phyloP scores from a whole-genome alignment of 176 grass and related monocot genomes.

The Echinochloa phyllopogon region DNA sequence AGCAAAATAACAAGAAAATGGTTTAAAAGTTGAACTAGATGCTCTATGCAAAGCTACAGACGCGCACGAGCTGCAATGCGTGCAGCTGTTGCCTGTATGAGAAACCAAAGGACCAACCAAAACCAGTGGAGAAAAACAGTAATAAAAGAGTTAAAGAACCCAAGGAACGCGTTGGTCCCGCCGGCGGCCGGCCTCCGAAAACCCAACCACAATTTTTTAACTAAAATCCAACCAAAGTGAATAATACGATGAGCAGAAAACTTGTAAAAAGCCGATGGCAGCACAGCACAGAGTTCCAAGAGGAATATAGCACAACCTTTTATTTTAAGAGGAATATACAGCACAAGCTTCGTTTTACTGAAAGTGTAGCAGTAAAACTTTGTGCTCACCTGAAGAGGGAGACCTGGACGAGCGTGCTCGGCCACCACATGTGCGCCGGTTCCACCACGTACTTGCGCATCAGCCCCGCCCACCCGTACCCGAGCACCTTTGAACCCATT shows the following conservation, averaged over 20 bases:
- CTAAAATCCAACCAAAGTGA: slow-evolving; percentile 21
- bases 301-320: too few species aligned
- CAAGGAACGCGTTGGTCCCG: background rate
- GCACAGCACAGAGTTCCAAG: background rate
- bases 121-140: background rate
- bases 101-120: background rate
- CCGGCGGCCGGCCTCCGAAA: slow-evolving; percentile 24
- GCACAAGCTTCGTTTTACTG: background rate
- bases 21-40: background rate
- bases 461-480: slow-evolving; percentile 92
- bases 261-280: too few species aligned
- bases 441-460: slow-evolving; percentile 93
- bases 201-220: background rate
- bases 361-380: background rate
- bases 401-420: slow-evolving; percentile 86
- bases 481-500: slow-evolving; percentile 65
- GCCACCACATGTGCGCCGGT: slow-evolving; percentile 98
- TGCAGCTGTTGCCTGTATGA: background rate
- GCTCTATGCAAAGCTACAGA: background rate
- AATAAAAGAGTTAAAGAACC: background rate
- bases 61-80: background rate
- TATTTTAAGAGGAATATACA: background rate
- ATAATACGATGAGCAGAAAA: background rate
- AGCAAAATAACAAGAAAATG: background rate
- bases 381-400: slow-evolving; percentile 79